Evolutionary conservation across 768 basidiomycete genomes (phyloP), one percentile per base, ranked within the genome.

Genomic region (Pleurotus citrinopileatus): DNA sequence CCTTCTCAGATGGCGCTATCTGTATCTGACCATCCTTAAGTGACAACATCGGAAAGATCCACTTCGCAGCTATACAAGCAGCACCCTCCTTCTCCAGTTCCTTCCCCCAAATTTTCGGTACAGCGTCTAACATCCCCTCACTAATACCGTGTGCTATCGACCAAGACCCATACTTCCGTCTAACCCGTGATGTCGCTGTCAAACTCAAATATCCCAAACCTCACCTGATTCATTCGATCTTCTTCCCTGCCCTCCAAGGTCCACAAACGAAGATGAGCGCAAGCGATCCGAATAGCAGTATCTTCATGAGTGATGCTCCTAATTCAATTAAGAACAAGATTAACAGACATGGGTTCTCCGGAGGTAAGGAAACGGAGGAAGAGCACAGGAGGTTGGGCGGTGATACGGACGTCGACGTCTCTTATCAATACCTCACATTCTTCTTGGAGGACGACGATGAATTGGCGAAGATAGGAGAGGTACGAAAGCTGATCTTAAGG

Each of bases 211-310:
- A 96, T 74, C 93, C 88, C 38, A 99, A 99, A 69, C 97, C 97
- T 2, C 73, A 89, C 2, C 81, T 98, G 22, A 74, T 99, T 45
- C 94, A 98, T 70, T 82, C 95, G 43, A 96, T 96, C 65, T 99
- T 99, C 79, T 96, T 99, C 75, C 97, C 97, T 9, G 95, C 97
- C 3, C 79, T 99, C 8, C 96, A 98, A 70, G 97, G 97, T 38
- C 91, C 97, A 2, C 94, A 97, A 70, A 96, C 94, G 29, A 99
- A 99, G 75, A 99, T 99, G 97, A 97, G 94, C 68, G 97, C 97
- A 3, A 94, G 91, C 46, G 89, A 96, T 69, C 76, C 84, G 19
- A 96, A 94, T 71, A 91, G 88, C 59, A 91, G 91, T 59, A 95
- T 99, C 60, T 98, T 81, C 76, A 98, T 99, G 96, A 92, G 79